A percentile compares a stretch with the other conserved stretches of the same genome.
These are phyloP conservation scores for Jaapia argillacea DNA, from an alignment of 768 basidiomycete genomes.

Conservation along the genomic window DNA sequence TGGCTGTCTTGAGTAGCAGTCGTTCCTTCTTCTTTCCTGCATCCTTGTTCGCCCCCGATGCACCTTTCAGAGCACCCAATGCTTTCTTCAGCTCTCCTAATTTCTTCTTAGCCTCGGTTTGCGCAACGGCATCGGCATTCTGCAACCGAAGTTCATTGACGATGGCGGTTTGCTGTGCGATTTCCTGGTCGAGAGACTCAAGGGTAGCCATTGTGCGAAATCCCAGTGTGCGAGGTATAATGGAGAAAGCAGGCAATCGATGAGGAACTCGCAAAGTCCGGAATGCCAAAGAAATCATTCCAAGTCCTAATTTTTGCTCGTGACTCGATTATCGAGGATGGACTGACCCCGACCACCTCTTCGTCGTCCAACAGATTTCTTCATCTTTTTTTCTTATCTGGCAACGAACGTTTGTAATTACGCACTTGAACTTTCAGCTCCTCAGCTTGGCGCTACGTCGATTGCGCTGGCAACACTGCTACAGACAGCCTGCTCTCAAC, in stretches of 20 bases:
- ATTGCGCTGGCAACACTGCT: no score
- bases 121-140: conserved; percentile 34
- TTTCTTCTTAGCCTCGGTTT: conserved; percentile 60
- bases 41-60: conserved; percentile 31
- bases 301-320: neutral
- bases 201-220: conserved; percentile 27
- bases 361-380: no score
- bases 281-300: conserved; percentile 7
- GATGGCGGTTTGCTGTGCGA: conserved; percentile 42
- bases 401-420: no score
- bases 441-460: no score
- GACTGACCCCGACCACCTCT: no score
- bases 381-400: no score
- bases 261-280: conserved; percentile 14
- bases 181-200: conserved; percentile 40
- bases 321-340: neutral
- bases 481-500: no score
- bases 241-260: conserved; percentile 22
- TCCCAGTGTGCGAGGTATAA: conserved; percentile 8
- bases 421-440: no score
- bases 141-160: conserved; percentile 53
- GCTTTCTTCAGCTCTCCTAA: conserved; percentile 60
- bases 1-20: conserved; percentile 85
- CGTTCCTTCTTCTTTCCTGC: conserved; percentile 56
- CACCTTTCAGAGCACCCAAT: conserved; percentile 30